Evolutionary conservation across 495 filamentous ascomycete species (phyloP).

Genomic region (Neurospora hispaniola): DNA sequence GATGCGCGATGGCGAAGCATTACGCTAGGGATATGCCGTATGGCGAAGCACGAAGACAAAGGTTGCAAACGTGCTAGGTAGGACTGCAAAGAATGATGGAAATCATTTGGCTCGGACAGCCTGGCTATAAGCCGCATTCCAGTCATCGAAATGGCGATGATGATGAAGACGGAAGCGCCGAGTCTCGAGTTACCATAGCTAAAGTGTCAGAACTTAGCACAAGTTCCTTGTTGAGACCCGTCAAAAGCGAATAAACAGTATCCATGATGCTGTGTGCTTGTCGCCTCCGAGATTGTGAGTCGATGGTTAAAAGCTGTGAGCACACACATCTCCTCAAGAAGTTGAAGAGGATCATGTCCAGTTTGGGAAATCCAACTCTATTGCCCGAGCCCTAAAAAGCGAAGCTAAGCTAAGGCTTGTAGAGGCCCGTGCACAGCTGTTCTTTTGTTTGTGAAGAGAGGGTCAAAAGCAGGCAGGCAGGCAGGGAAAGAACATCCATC

Average conservation of each 20-base stretch:
- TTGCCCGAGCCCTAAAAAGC: background rate
- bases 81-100: background rate
- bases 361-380: background rate
- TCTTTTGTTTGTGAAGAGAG: background rate
- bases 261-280: background rate
- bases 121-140: background rate
- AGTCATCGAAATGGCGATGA: background rate
- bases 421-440: background rate
- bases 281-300: background rate
- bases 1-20: background rate
- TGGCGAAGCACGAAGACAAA: background rate
- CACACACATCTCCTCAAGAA: background rate
- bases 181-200: background rate
- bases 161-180: background rate
- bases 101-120: background rate
- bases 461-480: background rate
- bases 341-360: background rate
- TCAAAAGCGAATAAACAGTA: background rate
- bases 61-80: background rate
- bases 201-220: background rate
- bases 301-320: background rate
- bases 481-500: background rate
- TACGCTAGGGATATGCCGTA: background rate
- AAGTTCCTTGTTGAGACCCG: background rate
- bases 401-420: background rate